Percentiles rank a stretch among this genome's conserved stretches.
phyloP scores from a whole-genome alignment of 1,284 basidiomycete genomes.

The Rhodotorula sp. region DNA sequence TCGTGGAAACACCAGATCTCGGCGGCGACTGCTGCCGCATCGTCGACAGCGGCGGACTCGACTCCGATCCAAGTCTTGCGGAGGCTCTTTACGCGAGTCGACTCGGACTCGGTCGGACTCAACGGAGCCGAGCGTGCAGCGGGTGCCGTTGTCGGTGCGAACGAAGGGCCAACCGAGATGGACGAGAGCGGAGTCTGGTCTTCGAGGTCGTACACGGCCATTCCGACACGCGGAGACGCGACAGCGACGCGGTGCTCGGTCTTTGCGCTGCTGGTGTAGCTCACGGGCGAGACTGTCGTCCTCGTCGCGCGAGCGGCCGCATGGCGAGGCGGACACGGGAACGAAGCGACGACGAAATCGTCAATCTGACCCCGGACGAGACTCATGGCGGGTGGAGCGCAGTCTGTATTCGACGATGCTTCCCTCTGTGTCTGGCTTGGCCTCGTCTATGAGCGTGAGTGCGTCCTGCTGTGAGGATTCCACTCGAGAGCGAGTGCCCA shows the following conservation, averaged over 20 bases:
- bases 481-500: too few relatives aligned
- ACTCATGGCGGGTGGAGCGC: slow-evolving; percentile 6
- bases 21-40: slow-evolving; percentile 16
- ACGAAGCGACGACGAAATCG: slow-evolving; percentile 33
- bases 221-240: slow-evolving; percentile 16
- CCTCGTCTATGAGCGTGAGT: too few relatives aligned
- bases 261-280: slow-evolving; percentile 18
- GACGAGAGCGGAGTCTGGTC: slow-evolving; percentile 41
- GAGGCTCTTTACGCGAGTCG: slow-evolving; percentile 33
- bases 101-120: slow-evolving; percentile 21
- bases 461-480: too few relatives aligned
- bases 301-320: not conserved
- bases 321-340: slow-evolving; percentile 5
- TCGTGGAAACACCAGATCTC: slow-evolving; percentile 42
- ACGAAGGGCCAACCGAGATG: slow-evolving; percentile 38
- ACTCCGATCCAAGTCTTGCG: slow-evolving; percentile 39
- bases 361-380: slow-evolving; percentile 20
- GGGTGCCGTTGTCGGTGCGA: slow-evolving; percentile 30
- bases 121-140: slow-evolving; percentile 31
- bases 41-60: not conserved
- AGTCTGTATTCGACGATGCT: not conserved
- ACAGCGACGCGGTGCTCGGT: slow-evolving; percentile 25
- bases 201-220: slow-evolving; percentile 35
- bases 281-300: slow-evolving; percentile 10
- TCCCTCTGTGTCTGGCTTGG: not conserved